Conservation (phyloP, 2,329 filamentous ascomycete species). For the Venturia aucupariae region DNA sequence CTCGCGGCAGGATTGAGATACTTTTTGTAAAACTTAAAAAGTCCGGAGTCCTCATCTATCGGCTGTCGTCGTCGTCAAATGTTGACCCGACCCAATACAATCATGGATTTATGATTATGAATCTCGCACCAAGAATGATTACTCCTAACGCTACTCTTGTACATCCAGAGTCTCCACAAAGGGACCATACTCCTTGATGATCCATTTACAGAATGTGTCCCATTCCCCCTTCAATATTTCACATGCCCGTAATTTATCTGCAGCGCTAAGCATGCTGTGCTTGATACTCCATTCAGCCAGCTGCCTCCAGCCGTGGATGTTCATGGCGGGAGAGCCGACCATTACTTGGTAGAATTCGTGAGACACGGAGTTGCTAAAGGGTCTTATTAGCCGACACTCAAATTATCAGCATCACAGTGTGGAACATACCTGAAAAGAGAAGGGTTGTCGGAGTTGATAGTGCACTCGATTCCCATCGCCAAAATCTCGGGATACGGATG, state of each 20-base stretch:
- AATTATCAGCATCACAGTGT: neutral
- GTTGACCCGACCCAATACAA: neutral
- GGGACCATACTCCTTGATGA: slow-evolving; percentile 34
- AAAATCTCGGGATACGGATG: slow-evolving; percentile 60
- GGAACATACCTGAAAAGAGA: slow-evolving; percentile 55
- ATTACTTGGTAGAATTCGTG: slow-evolving; percentile 73
- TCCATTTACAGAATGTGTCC: slow-evolving; percentile 47
- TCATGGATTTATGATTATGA: neutral
- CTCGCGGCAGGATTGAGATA: no score
- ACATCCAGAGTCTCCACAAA: slow-evolving; percentile 16
- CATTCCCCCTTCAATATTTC: slow-evolving; percentile 47
- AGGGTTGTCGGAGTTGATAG: slow-evolving; percentile 66
- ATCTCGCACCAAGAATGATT: neutral
- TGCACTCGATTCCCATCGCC: slow-evolving; percentile 65
- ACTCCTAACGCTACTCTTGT: neutral
- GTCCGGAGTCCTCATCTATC: neutral
- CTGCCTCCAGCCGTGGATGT: slow-evolving; percentile 62
- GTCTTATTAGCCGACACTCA: neutral
- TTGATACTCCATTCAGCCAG: slow-evolving; percentile 38
- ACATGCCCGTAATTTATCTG: slow-evolving; percentile 32
- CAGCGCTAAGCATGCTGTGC: slow-evolving; percentile 31
- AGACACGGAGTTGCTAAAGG: slow-evolving; percentile 54
- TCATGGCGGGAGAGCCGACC: slow-evolving; percentile 58
- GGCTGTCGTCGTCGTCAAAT: no score
- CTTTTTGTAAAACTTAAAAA: neutral